phyloP scores from a whole-genome alignment of 331 rosid genomes.

The Malus hybrid region DNA sequence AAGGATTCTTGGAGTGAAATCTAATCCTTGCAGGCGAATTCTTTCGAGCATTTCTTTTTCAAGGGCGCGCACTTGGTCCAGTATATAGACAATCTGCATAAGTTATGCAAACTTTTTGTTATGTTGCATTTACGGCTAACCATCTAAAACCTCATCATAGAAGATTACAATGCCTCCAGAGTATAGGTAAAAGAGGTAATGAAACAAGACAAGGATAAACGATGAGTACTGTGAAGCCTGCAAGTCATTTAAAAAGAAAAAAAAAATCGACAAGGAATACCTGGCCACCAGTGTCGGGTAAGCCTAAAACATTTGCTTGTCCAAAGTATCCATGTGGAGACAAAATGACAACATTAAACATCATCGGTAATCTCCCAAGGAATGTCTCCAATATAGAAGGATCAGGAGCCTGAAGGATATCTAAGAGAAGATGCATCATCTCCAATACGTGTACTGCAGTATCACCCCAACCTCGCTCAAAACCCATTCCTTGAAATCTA shows the following conservation, averaged over 20 bases:
- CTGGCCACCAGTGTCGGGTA: slow-evolving; percentile 99
- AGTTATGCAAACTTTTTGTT: not conserved
- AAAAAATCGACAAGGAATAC: slow-evolving; percentile 18
- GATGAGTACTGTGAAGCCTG: not conserved
- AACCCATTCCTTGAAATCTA: slow-evolving; percentile 81
- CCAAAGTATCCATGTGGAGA: slow-evolving; percentile 98
- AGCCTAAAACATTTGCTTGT: slow-evolving; percentile 94
- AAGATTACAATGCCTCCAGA: not conserved
- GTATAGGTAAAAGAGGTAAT: not conserved
- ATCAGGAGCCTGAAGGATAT: slow-evolving; percentile 89
- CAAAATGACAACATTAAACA: slow-evolving; percentile 82
- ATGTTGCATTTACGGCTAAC: not conserved
- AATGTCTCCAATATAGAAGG: slow-evolving; percentile 76
- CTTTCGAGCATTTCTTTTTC: slow-evolving; percentile 85
- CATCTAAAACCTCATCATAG: not conserved
- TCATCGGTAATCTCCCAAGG: slow-evolving; percentile 94
- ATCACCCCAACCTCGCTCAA: slow-evolving; percentile 93
- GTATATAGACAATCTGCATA: slow-evolving; percentile 80
- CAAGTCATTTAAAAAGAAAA: not conserved
- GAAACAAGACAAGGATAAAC: not conserved
- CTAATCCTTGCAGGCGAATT: slow-evolving; percentile 78
- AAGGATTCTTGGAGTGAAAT: slow-evolving; percentile 68
- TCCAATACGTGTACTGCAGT: slow-evolving; percentile 55
- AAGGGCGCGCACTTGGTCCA: slow-evolving; percentile 98
- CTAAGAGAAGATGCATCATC: slow-evolving; percentile 72